Base-by-base conservation (phyloP, 106 monocot genomes). In the Dendrobium nobile region DNA sequence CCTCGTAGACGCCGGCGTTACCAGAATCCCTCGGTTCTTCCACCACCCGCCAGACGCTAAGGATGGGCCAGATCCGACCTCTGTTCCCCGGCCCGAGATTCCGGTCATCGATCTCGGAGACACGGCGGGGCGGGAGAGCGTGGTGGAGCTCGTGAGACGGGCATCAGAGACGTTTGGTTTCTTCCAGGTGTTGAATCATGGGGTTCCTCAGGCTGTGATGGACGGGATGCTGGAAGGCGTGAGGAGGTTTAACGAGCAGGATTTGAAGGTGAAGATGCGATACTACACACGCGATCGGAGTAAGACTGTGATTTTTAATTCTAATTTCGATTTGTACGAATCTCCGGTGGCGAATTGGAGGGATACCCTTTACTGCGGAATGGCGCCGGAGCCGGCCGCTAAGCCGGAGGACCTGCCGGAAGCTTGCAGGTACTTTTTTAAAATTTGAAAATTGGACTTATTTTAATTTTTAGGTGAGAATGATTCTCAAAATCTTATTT, bases 101-200 rank as follows among this genome's bases (percentile, higher is more conserved):
- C 90, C 90, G 33, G 80, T 77, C 80, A 68, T 90, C 79, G 87
- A 90, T 31, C 85, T 90, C 75, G 16, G 16, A 51, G 51, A 51
- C 51, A 85, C 90, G 72, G 81, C 83, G 68, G 85, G 85, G 20
- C 84, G 64, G 77, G 16, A 77, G 31, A 15, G 24, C 31, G 81
- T 78, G 40, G 85, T 80, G 65, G 85, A 64, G 17, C 43, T 33
- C 61, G 45, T 84, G 47, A 47, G 75, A 44, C 37, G 67, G 20
- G 87, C 90, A 47, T 72, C 85, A 0, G 55, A 75, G 47, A 37
- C 27, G 16, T 84, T 79, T 80, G 90, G 90, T n/a, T 87, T 90
- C 87, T 90, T 90, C 85, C 85, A 87, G 68, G 64, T 86, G 59
- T 24, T 82, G 28, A 84, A 86, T 84, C 87, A 90, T 72, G 75